Evolutionary conservation across 306 rosid species (phyloP).

Genomic region (Abrus pulchellus): DNA sequence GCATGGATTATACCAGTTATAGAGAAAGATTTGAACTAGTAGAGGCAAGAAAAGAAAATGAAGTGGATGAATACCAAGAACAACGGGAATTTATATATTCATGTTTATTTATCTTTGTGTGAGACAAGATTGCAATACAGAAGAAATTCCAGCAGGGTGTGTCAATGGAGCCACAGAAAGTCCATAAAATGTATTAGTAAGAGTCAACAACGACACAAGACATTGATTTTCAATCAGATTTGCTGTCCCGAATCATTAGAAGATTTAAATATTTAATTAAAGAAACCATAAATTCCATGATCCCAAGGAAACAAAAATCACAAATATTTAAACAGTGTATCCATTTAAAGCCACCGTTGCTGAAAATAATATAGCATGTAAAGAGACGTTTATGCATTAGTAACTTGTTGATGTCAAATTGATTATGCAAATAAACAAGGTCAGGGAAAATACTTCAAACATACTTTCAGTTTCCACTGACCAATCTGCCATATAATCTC

Average conservation of each 20-base stretch:
- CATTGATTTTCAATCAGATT: not conserved
- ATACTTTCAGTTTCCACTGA: slow-evolving; percentile 24
- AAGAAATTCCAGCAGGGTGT: not conserved
- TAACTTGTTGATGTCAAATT: slow-evolving; percentile 25
- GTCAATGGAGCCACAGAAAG: not conserved
- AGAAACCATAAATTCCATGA: not conserved
- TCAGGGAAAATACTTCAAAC: slow-evolving; percentile 7
- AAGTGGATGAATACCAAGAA: not conserved
- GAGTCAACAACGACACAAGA: not conserved
- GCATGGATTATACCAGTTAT: not conserved
- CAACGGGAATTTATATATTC: not conserved
- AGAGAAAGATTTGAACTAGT: not conserved
- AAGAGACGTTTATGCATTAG: not conserved
- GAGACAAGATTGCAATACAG: not conserved
- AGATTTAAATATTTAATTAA: not conserved
- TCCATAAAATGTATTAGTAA: not conserved
- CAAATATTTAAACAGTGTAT: not conserved
- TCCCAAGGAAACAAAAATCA: not conserved
- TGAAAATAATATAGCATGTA: not conserved
- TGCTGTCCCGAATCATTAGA: not conserved
- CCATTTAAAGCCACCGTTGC: not conserved
- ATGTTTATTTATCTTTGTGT: not conserved
- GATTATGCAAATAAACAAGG: not conserved
- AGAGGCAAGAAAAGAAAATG: not conserved
- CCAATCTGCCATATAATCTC: slow-evolving; percentile 41